Base-by-base conservation (phyloP, 169 alveolate species). In the Cystoisospora suis region DNA sequence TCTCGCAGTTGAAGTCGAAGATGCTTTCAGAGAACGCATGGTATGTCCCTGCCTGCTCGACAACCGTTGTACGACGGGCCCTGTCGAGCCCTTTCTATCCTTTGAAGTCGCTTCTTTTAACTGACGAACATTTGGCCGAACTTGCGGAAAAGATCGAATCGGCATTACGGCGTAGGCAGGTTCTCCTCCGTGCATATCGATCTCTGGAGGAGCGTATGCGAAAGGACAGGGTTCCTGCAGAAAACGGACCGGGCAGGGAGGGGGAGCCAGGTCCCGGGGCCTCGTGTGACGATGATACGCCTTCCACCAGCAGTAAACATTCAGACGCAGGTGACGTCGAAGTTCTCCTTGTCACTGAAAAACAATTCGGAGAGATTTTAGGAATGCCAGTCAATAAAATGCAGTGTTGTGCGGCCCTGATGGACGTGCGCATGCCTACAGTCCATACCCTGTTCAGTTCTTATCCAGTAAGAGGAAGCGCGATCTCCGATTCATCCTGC, bases 21-120 rank as follows among this genome's bases (percentile, higher is more conserved):
- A 65, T 65, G 79, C 29, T 65, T 38, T 38, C 79, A 27, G 12
- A 23, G 3, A 65, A 65, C 15, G 79, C 79, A 23, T 65, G 79
- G 79, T 65, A 65, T 29, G 79, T 65, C 46, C 45, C 79, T 65
- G 79, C 79, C 27, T 65, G 79, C 79, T 65, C 79, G 6, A 34
- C 79, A 27, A 65, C 79, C 15, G 79, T 65, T 44, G 79, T 65
- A 27, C 79, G 79, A 3, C 79, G 79, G 46, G 79, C 79, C 29
- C 79, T 65, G 29, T 65, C 44, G 15, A 65, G 79, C 29, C 79
- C 79, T 3, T 65, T 65, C 44, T 65, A 65, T 65, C 79, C 79
- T 65, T 12, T 65, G 3, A 20, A 65, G 79, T 65, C 79, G 29
- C 38, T 65, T 0, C 79, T 65, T 29, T 65, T 65, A 44, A 65